phyloP scores from a whole-genome alignment of 331 rosid genomes.

The Malus hybrid region DNA sequence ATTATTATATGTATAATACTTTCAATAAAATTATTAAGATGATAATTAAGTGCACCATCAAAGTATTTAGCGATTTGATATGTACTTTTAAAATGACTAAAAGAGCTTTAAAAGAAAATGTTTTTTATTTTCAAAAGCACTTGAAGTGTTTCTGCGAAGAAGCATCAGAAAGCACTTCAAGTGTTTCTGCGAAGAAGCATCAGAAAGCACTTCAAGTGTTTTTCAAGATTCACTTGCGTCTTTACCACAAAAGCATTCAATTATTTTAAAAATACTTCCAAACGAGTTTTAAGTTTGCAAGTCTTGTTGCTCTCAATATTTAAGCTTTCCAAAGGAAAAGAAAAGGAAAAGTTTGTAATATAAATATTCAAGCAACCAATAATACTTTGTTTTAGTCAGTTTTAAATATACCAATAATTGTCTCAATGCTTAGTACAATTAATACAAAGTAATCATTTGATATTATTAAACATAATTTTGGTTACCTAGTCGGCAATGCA shows the following conservation, averaged over 20 bases:
- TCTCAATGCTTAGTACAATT: background rate
- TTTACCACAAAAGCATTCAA: no score
- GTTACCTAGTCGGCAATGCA: background rate
- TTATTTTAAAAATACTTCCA: no score
- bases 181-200: no score
- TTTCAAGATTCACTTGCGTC: no score
- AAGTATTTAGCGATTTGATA: background rate
- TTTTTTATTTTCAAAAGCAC: no score
- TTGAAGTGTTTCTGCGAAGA: no score
- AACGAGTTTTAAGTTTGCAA: no score
- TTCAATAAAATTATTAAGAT: background rate
- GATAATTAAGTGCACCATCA: background rate
- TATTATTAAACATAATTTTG: no score
- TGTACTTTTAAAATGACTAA: no score
- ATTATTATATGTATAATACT: background rate
- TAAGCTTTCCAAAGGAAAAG: background rate
- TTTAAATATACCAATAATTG: background rate
- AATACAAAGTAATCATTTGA: background rate
- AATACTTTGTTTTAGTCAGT: background rate
- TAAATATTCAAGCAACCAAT: background rate
- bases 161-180: no score
- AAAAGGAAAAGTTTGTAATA: background rate
- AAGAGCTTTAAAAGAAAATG: no score
- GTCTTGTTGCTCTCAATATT: background rate
- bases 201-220: no score